Percentiles rank a stretch among this genome's conserved stretches.
Conservation (phyloP, 768 basidiomycete species). For the Pluteus cervinus region DNA sequence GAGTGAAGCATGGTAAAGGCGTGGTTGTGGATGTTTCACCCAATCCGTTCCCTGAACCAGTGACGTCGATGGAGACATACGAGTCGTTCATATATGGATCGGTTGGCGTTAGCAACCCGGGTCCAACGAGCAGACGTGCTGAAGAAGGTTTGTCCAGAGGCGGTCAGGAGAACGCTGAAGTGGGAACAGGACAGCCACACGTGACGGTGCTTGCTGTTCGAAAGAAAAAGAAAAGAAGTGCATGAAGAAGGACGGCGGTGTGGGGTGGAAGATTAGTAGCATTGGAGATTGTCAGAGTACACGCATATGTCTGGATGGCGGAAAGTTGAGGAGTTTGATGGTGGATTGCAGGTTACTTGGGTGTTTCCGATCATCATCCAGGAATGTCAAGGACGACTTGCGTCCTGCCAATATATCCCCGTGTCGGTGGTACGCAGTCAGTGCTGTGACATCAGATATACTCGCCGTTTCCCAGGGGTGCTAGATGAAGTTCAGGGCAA, state of each 20-base stretch:
- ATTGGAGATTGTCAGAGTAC: too few relatives aligned
- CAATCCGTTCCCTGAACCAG: slow-evolving; percentile 64
- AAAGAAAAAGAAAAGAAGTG: slow-evolving; percentile 42
- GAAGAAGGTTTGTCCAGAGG: not conserved
- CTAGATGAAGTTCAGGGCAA: too few relatives aligned
- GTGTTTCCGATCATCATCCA: too few relatives aligned
- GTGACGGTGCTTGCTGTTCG: slow-evolving; percentile 60
- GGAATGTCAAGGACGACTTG: too few relatives aligned
- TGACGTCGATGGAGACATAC: slow-evolving; percentile 57
- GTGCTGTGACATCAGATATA: too few relatives aligned
- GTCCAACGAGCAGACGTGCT: slow-evolving; percentile 13
- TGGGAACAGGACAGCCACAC: slow-evolving; percentile 14
- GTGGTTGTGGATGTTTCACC: slow-evolving; percentile 46
- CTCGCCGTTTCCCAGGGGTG: too few relatives aligned
- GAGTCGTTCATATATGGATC: slow-evolving; percentile 52
- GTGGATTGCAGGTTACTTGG: too few relatives aligned
- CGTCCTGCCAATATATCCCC: too few relatives aligned
- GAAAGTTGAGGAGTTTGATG: too few relatives aligned
- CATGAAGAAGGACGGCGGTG: slow-evolving; percentile 18
- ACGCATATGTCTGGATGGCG: too few relatives aligned
- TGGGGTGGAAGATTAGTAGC: slow-evolving; percentile 4
- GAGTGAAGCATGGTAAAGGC: slow-evolving; percentile 16
- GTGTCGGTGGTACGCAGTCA: too few relatives aligned
- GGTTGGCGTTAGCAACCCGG: slow-evolving; percentile 45
- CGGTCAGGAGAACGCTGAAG: slow-evolving; percentile 3